Evolutionary conservation across 768 basidiomycete species (phyloP).

Genomic region (Calocybe cyanea): DNA sequence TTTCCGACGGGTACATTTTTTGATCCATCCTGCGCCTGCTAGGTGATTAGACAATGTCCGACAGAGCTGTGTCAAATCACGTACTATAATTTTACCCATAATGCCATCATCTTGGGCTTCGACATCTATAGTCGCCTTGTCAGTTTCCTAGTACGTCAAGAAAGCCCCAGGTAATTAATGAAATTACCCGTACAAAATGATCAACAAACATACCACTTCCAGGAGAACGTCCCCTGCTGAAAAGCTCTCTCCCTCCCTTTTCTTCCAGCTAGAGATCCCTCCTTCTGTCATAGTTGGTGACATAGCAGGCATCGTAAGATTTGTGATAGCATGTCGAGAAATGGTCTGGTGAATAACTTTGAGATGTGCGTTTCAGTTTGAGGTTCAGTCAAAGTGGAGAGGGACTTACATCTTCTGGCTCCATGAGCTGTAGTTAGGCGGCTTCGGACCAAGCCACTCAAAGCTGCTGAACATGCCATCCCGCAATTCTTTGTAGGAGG

Average conservation of each 20-base stretch:
- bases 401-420: slow-evolving; percentile 13
- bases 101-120: slow-evolving; percentile 98
- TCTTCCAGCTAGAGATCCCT: slow-evolving; percentile 89
- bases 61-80: slow-evolving; percentile 20
- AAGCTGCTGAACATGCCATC: slow-evolving; percentile 19
- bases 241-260: slow-evolving; percentile 79
- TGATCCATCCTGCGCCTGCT: slow-evolving; percentile 68
- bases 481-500: slow-evolving; percentile 8
- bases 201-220: slow-evolving; percentile 84
- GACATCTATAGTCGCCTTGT: slow-evolving; percentile 96
- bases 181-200: not conserved
- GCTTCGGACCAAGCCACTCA: slow-evolving; percentile 11
- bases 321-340: slow-evolving; percentile 58
- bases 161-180: slow-evolving; percentile 2
- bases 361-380: slow-evolving; percentile 3
- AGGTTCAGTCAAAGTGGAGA: too few species aligned
- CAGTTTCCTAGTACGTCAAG: slow-evolving; percentile 64
- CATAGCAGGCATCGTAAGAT: slow-evolving; percentile 94
- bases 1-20: slow-evolving; percentile 87
- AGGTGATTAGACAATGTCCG: not conserved
- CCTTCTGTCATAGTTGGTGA: slow-evolving; percentile 97
- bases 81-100: slow-evolving; percentile 87
- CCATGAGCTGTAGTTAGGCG: slow-evolving; percentile 2
- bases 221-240: slow-evolving; percentile 79
- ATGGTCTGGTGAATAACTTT: slow-evolving; percentile 54